A percentile compares a stretch with the other conserved stretches of the same genome.
phyloP scores from a whole-genome alignment of 768 basidiomycete species.

The Suillus discolor region DNA sequence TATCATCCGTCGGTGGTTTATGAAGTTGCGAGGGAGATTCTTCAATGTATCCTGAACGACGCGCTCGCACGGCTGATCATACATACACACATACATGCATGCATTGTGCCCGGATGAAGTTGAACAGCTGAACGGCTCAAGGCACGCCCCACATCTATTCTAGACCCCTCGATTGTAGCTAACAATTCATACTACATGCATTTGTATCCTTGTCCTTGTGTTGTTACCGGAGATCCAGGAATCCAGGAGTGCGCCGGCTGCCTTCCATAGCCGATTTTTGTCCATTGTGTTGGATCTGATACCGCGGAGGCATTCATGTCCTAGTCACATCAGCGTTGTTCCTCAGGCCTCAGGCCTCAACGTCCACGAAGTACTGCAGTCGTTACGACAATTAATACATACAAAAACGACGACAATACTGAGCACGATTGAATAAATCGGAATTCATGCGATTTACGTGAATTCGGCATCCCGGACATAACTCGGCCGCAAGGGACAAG shows the following conservation, averaged over 20 bases:
- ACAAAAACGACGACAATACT: neutral
- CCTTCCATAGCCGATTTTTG: conserved; percentile 20
- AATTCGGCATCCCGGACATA: neutral
- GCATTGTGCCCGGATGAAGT: neutral
- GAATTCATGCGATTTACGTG: conserved; percentile 17
- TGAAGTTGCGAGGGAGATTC: conserved; percentile 15
- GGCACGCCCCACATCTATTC: conserved; percentile 6
- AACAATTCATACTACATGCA: conserved; percentile 6
- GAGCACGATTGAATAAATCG: neutral
- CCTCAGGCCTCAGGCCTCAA: neutral
- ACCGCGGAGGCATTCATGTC: conserved; percentile 26
- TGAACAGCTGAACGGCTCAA: neutral
- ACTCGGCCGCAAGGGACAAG: conserved; percentile 21
- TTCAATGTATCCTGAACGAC: conserved; percentile 3
- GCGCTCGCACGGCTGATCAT: neutral
- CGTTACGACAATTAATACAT: neutral
- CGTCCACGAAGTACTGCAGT: neutral
- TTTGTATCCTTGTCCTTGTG: conserved; percentile 2
- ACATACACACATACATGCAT: conserved; percentile 3
- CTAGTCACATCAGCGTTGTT: conserved; percentile 8
- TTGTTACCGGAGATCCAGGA: neutral
- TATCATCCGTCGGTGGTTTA: conserved; percentile 32
- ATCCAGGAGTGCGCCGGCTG: neutral
- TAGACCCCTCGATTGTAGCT: conserved; percentile 9
- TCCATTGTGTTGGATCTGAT: conserved; percentile 18